These are phyloP conservation scores for Ceratocystis harringtonii DNA, from an alignment of 2,329 filamentous ascomycete species.

Conservation along the genomic window DNA sequence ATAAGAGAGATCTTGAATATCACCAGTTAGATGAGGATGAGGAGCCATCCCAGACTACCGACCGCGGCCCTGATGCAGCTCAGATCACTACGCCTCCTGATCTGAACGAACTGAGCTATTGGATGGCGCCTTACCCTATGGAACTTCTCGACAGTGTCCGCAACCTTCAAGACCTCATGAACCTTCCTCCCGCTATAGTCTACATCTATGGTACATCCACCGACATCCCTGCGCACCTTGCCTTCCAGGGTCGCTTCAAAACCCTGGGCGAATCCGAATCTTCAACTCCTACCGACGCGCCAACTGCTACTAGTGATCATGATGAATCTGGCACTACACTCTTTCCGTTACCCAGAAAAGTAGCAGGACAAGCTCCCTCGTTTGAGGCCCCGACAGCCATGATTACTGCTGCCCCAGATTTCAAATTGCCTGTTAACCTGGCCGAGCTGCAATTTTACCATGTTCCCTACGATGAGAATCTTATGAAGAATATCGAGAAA, in stretches of 20 bases:
- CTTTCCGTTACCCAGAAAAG: too few species aligned
- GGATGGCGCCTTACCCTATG: not conserved
- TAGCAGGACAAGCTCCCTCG: too few species aligned
- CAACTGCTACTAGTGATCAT: not conserved
- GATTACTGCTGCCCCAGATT: not conserved
- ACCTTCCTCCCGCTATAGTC: not conserved
- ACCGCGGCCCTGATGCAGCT: too few species aligned
- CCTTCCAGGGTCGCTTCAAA: not conserved
- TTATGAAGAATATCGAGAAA: too few species aligned
- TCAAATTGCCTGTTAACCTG: not conserved
- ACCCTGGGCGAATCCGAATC: not conserved
- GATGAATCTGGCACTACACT: not conserved
- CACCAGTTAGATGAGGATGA: too few species aligned
- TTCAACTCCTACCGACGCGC: not conserved
- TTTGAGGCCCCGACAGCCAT: too few species aligned
- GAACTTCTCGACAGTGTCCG: not conserved
- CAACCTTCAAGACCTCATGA: not conserved
- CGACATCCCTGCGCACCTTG: accelerated
- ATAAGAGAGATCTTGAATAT: not conserved
- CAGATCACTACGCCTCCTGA: too few species aligned
- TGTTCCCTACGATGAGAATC: too few species aligned
- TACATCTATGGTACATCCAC: not conserved
- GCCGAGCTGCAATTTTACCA: not conserved
- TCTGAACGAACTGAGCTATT: too few species aligned
- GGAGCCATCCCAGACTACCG: too few species aligned